phyloP scores from a whole-genome alignment of 495 filamentous ascomycete genomes.

The Staphylotrichum tortipilum region DNA sequence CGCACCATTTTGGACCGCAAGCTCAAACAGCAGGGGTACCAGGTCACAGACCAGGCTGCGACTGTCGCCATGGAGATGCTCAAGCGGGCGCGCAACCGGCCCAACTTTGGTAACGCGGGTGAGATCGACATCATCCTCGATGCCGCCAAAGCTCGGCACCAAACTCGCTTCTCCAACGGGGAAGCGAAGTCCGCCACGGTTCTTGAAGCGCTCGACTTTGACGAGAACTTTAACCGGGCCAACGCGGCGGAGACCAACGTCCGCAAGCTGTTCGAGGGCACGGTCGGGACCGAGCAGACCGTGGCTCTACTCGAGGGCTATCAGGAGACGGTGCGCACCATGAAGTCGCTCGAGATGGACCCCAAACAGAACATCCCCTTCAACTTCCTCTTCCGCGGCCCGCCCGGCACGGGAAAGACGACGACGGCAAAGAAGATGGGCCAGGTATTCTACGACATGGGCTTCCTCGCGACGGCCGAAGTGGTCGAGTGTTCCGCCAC shows the following conservation, averaged over 20 bases:
- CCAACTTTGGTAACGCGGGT: slow-evolving; percentile 54
- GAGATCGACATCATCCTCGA: slow-evolving; percentile 60
- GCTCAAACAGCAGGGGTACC: slow-evolving; percentile 39
- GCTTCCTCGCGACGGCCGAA: slow-evolving; percentile 45
- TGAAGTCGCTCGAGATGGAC: slow-evolving; percentile 51
- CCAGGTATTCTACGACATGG: slow-evolving; percentile 69
- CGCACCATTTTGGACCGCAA: slow-evolving; percentile 50
- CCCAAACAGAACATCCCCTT: slow-evolving; percentile 38
- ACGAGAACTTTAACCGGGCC: slow-evolving; percentile 53
- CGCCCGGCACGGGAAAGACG: slow-evolving; percentile 63
- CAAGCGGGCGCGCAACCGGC: slow-evolving; percentile 42
- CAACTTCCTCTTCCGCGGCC: slow-evolving; percentile 37
- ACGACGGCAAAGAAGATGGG: slow-evolving; percentile 61
- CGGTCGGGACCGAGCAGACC: slow-evolving; percentile 57
- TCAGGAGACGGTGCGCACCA: slow-evolving; percentile 43
- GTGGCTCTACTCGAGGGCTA: slow-evolving; percentile 53
- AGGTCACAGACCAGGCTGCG: slow-evolving; percentile 33
- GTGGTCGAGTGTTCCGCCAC: slow-evolving; percentile 54
- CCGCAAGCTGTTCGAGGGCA: slow-evolving; percentile 52
- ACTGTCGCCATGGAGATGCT: slow-evolving; percentile 44
- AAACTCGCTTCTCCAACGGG: slow-evolving; percentile 36
- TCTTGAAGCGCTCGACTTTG: slow-evolving; percentile 60
- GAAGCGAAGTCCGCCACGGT: slow-evolving; percentile 4
- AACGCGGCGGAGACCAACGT: slow-evolving; percentile 44
- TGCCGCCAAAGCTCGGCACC: slow-evolving; percentile 49